Evolutionary conservation across 2,329 filamentous ascomycete species (phyloP).

Genomic region (Penicillium nordicum): DNA sequence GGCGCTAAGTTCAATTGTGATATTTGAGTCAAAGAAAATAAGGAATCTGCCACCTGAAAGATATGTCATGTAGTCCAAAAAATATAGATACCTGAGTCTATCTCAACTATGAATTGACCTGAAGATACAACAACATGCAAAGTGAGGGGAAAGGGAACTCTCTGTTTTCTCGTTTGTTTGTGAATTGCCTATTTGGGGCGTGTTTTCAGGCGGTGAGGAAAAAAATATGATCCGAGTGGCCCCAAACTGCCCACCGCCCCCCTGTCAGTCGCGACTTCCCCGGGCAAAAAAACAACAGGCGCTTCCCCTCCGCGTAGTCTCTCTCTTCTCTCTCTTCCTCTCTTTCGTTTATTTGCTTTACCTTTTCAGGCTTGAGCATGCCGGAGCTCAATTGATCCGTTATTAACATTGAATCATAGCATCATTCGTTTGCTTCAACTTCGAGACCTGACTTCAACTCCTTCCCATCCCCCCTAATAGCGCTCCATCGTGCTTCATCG

Average conservation of each 20-base stretch:
- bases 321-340: slow-evolving; percentile 3
- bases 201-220: slow-evolving; percentile 22
- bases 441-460: slow-evolving; percentile 1
- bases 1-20: not conserved
- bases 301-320: slow-evolving; percentile 10
- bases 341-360: not conserved
- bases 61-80: not conserved
- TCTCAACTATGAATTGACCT: not conserved
- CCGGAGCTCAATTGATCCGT: slow-evolving; percentile 1
- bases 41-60: not conserved
- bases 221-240: slow-evolving; percentile 28
- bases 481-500: not conserved
- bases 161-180: slow-evolving; percentile 27
- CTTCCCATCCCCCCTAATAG: not conserved
- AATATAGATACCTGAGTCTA: not conserved
- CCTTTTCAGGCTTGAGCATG: slow-evolving; percentile 13
- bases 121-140: not conserved
- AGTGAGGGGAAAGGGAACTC: not conserved
- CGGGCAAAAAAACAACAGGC: slow-evolving; percentile 22
- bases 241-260: slow-evolving; percentile 19
- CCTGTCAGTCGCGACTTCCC: slow-evolving; percentile 6
- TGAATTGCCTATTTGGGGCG: slow-evolving; percentile 28
- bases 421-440: slow-evolving; percentile 6
- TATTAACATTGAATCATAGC: not conserved
- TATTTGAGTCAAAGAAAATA: not conserved